phyloP scores from a whole-genome alignment of 2,329 filamentous ascomycete genomes.

The Hirsutella thompsonii region DNA sequence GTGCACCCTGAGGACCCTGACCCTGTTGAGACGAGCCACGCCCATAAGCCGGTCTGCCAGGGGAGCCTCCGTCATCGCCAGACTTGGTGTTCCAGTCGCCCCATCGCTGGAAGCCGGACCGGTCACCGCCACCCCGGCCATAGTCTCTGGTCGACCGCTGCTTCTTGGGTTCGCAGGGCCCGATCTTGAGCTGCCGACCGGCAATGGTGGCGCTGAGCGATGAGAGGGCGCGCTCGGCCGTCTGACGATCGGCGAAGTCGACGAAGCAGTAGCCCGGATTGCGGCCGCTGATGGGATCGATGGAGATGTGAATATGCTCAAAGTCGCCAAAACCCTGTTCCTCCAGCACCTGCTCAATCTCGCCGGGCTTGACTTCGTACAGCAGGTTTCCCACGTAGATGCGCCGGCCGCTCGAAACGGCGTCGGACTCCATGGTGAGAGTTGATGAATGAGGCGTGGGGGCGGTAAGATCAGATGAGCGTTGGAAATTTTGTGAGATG shows the following conservation, averaged over 20 bases:
- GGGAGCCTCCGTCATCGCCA: conserved; percentile 1
- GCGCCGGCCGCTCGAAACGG: conserved; percentile 21
- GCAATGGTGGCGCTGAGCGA: conserved; percentile 41
- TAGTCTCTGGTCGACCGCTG: conserved; percentile 8
- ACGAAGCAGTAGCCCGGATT: conserved; percentile 65
- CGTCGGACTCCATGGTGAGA: neutral
- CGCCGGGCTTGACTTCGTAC: conserved; percentile 37
- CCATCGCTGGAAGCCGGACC: conserved; percentile 25
- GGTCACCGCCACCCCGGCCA: conserved; percentile 8
- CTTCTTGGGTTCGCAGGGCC: conserved; percentile 47
- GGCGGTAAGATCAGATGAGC: no score
- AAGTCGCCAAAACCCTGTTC: conserved; percentile 23
- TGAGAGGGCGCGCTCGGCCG: conserved; percentile 39
- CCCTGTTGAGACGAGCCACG: conserved; percentile 10
- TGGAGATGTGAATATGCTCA: conserved; percentile 52
- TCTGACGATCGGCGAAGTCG: conserved; percentile 44
- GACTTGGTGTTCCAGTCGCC: conserved; percentile 25
- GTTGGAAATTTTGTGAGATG: no score
- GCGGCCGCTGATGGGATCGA: conserved; percentile 53
- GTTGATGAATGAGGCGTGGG: no score
- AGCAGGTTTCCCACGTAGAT: conserved; percentile 52
- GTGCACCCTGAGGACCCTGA: conserved; percentile 14
- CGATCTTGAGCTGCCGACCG: conserved; percentile 49
- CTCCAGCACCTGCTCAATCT: conserved; percentile 47
- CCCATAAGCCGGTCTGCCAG: neutral